Conservation (phyloP, 2,329 filamentous ascomycete species). For the Aspergillus arachidicola region DNA sequence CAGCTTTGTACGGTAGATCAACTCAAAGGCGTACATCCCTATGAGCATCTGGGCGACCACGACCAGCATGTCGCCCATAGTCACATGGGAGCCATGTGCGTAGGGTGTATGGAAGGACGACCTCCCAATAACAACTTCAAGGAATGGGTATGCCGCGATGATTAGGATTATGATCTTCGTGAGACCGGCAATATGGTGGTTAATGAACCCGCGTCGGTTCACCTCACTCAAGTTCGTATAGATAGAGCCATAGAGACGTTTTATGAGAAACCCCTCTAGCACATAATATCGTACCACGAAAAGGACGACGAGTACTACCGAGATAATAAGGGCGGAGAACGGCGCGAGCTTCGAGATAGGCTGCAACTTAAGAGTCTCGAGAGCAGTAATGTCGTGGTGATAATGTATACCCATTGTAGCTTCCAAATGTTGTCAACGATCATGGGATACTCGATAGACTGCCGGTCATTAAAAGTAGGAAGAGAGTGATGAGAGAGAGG, state of each 20-base stretch:
- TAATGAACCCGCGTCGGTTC: slow-evolving; percentile 47
- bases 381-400: neutral
- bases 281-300: slow-evolving; percentile 49
- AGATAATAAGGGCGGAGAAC: slow-evolving; percentile 31
- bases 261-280: slow-evolving; percentile 44
- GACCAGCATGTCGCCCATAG: slow-evolving; percentile 45
- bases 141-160: slow-evolving; percentile 46
- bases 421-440: neutral
- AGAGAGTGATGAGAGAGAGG: neutral
- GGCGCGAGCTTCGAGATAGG: slow-evolving; percentile 28
- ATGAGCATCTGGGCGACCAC: slow-evolving; percentile 45
- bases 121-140: slow-evolving; percentile 39
- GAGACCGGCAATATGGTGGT: slow-evolving; percentile 49
- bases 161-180: slow-evolving; percentile 47
- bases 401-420: neutral
- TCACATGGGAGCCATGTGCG: slow-evolving; percentile 32
- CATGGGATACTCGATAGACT: neutral
- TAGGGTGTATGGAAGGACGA: slow-evolving; percentile 37
- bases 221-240: slow-evolving; percentile 41
- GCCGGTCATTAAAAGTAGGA: neutral
- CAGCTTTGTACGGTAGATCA: slow-evolving; percentile 46
- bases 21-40: slow-evolving; percentile 52
- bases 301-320: slow-evolving; percentile 29
- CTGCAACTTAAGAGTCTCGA: slow-evolving; percentile 8
- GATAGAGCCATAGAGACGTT: slow-evolving; percentile 35